Evolutionary conservation across 2,329 filamentous ascomycete species (phyloP), one percentile per base, ranked within the genome.

Genomic region (Periconia sp.): DNA sequence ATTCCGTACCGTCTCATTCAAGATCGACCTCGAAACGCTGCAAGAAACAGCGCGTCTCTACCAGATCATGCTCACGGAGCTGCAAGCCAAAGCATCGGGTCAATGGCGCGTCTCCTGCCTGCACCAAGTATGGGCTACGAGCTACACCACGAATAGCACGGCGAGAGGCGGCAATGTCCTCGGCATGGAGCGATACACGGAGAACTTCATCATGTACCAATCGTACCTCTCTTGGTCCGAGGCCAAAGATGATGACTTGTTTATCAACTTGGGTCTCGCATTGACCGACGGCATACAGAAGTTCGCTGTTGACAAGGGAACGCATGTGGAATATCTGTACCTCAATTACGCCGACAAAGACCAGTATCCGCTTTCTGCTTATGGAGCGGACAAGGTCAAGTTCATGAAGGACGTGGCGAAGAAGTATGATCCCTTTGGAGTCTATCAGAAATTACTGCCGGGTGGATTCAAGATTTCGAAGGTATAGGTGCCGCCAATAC

Each of bases 141-240:
- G 44, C 40, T 59, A 55, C 43, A 55, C 57, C 1, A 37, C 50
- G 2, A 52, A 59, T 45, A 59, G 57, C 43, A 50, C 56, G 10
- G 63, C 64, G 40, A 68, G 64, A 45, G 70, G 75, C 52, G 72
- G 70, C 52, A 74, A 72, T 58, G 70, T 76, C 47, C 63, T 76
- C 42, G 69, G 68, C 9, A 41, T 46, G 42, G 49, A 51, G 31
- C 49, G 49, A 14, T 51, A 46, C 19, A 33, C 20, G 11, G 49
- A 51, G 17, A 46, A 46, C 20, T 59, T 59, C n/a, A 54, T 57
- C 17, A 55, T 59, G 52, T 59, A 59, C n/a, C 54, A 59, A 48
- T 55, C 54, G 3, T 57, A 59, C 17, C 52, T 59, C 2, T 53
- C 47, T 20, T 59, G 57, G 57, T 57, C 54, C 2, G 54, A 55